Evolutionary conservation across 441 rosid species (phyloP).

Genomic region (Euphorbia schlechtendalii): DNA sequence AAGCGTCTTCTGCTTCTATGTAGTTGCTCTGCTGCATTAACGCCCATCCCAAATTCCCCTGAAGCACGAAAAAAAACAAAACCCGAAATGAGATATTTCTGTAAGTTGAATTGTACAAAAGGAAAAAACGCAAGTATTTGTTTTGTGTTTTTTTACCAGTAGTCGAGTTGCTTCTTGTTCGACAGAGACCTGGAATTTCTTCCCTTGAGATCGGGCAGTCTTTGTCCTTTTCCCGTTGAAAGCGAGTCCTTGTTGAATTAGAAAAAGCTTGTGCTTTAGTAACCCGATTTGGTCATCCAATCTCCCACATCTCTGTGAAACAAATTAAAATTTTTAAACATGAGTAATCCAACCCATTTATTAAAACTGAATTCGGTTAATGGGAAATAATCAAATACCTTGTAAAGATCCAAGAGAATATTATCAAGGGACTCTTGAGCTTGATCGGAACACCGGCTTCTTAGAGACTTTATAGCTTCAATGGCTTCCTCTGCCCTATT

Average conservation of each 20-base stretch:
- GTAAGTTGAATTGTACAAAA: too few relatives aligned
- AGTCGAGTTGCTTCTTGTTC: conserved; percentile 90
- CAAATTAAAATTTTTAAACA: neutral
- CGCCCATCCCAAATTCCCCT: conserved; percentile 97
- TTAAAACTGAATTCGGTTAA: neutral
- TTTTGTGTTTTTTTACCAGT: conserved; percentile 35
- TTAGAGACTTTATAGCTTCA: conserved; percentile 81
- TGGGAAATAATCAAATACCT: conserved; percentile 32
- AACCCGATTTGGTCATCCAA: conserved; percentile 73
- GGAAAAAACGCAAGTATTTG: neutral
- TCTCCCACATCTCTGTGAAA: conserved; percentile 81
- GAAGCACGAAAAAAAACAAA: conserved; percentile 1
- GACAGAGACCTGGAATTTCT: conserved; percentile 89
- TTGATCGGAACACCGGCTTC: conserved; percentile 71
- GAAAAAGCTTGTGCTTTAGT: conserved; percentile 59
- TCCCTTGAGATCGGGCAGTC: conserved; percentile 89
- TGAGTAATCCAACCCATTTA: neutral
- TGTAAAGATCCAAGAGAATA: conserved; percentile 81
- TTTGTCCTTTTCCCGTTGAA: conserved; percentile 93
- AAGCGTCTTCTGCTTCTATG: conserved; percentile 87
- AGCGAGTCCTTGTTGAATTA: conserved; percentile 87
- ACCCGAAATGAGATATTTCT: neutral
- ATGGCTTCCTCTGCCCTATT: conserved; percentile 88
- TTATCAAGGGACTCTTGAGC: conserved; percentile 93
- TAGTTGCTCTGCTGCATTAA: conserved; percentile 82